Percentiles rank a stretch among this genome's conserved stretches.
These are phyloP conservation scores for Hypoxylon fragiforme DNA, from an alignment of 495 filamentous ascomycete genomes.

Conservation along the genomic window DNA sequence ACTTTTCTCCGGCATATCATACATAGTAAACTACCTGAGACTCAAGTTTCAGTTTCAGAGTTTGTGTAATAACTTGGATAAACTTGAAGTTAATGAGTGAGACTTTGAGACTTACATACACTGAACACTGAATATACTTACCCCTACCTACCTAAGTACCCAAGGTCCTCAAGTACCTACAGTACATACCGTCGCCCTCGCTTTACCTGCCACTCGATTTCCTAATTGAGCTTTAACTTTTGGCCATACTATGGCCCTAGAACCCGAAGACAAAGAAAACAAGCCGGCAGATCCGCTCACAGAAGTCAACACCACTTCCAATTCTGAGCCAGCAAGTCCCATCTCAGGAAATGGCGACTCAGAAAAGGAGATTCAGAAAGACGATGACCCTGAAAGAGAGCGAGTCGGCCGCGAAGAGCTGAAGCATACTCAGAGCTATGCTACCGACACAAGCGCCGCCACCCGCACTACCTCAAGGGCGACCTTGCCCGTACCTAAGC, in stretches of 20 bases:
- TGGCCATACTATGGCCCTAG: slow-evolving; percentile 34
- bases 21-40: no score
- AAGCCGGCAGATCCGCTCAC: slow-evolving; percentile 28
- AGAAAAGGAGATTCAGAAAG: slow-evolving; percentile 35
- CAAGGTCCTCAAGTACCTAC: no score
- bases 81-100: no score
- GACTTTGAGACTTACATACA: no score
- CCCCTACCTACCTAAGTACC: no score
- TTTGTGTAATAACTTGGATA: no score
- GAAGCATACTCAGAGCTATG: slow-evolving; percentile 47
- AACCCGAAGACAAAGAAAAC: slow-evolving; percentile 33
- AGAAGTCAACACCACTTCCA: slow-evolving; percentile 19
- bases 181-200: slow-evolving; percentile 8
- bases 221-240: slow-evolving; percentile 1
- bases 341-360: slow-evolving; percentile 18
- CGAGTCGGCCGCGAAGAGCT: slow-evolving; percentile 37
- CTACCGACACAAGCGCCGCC: slow-evolving; percentile 50
- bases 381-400: slow-evolving; percentile 34
- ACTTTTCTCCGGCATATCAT: neutral
- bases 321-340: slow-evolving; percentile 23
- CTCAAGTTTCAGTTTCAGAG: no score
- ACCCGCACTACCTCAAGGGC: slow-evolving; percentile 30
- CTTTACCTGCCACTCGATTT: slow-evolving; percentile 3
- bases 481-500: slow-evolving; percentile 41
- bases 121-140: no score